Evolutionary conservation across 768 basidiomycete species (phyloP).

Genomic region (Auriscalpium microsporum): DNA sequence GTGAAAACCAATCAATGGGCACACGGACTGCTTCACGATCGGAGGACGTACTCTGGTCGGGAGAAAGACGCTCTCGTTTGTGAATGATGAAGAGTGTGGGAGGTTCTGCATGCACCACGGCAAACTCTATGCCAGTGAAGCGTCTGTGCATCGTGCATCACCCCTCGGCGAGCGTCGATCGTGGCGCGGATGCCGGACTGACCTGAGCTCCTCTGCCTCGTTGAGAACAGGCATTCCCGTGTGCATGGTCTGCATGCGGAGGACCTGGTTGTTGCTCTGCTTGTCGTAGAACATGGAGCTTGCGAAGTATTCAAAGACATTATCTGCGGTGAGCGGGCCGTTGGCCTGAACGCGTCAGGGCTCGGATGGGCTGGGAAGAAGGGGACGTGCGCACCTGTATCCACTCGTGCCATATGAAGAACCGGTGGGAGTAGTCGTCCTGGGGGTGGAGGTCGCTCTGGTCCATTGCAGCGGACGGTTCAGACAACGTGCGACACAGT

Average conservation of each 20-base stretch:
- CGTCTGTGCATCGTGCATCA: slow-evolving; percentile 38
- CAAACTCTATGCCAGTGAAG: slow-evolving; percentile 83
- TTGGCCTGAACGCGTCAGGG: slow-evolving; percentile 42
- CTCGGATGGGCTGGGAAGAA: background rate
- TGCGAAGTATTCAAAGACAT: slow-evolving; percentile 85
- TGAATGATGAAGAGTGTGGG: slow-evolving; percentile 85
- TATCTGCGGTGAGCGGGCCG: slow-evolving; percentile 66
- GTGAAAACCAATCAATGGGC: slow-evolving; percentile 7
- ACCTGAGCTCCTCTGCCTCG: slow-evolving; percentile 84
- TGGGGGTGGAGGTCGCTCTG: slow-evolving; percentile 62
- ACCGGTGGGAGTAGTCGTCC: slow-evolving; percentile 74
- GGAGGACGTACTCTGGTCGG: slow-evolving; percentile 60
- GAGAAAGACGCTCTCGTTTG: slow-evolving; percentile 77
- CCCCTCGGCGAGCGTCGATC: background rate
- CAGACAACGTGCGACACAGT: no score
- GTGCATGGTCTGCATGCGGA: slow-evolving; percentile 91
- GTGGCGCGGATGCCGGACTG: slow-evolving; percentile 18
- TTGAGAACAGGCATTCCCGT: slow-evolving; percentile 69
- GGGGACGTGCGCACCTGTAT: slow-evolving; percentile 45
- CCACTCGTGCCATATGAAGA: slow-evolving; percentile 91
- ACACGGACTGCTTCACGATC: slow-evolving; percentile 1
- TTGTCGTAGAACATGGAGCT: slow-evolving; percentile 93
- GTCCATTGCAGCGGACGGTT: slow-evolving; percentile 29
- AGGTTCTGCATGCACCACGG: slow-evolving; percentile 69
- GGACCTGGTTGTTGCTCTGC: slow-evolving; percentile 84